A percentile compares a stretch with the other conserved stretches of the same genome.
These are phyloP conservation scores for Penstemon barbatus DNA, from an alignment of 257 asterid genomes.

Conservation along the genomic window DNA sequence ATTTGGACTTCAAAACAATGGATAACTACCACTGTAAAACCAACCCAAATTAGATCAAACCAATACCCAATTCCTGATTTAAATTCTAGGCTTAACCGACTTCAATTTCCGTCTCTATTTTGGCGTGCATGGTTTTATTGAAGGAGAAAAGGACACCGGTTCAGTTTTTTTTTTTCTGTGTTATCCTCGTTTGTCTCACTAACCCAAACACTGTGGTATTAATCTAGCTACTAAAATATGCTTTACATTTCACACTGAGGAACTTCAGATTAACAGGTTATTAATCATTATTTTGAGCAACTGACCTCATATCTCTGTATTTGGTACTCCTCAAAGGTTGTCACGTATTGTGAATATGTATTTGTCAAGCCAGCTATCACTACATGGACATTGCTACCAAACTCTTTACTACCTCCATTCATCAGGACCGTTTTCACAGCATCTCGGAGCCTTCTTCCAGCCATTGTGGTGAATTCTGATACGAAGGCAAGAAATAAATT, in stretches of 20 bases:
- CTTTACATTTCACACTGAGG: background rate
- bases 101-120: too few relatives aligned
- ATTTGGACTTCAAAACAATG: too few relatives aligned
- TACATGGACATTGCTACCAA: slow-evolving; percentile 61
- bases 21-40: too few relatives aligned
- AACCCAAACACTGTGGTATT: background rate
- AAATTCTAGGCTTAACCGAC: too few relatives aligned
- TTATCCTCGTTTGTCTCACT: too few relatives aligned
- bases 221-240: slow-evolving; percentile 5
- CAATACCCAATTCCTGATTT: too few relatives aligned
- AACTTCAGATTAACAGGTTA: background rate
- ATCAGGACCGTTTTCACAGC: slow-evolving; percentile 63
- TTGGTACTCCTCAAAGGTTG: slow-evolving; percentile 88
- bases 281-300: slow-evolving; percentile 8
- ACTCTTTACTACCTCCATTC: slow-evolving; percentile 46
- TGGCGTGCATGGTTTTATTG: too few relatives aligned
- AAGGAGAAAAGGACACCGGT: too few relatives aligned
- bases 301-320: slow-evolving; percentile 97
- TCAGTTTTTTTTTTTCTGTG: too few relatives aligned
- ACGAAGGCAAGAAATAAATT: slow-evolving; percentile 5
- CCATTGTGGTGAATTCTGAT: slow-evolving; percentile 96
- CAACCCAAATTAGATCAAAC: too few relatives aligned
- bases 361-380: slow-evolving; percentile 95
- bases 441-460: slow-evolving; percentile 96
- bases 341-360: slow-evolving; percentile 86